A percentile compares a stretch with the other conserved stretches of the same genome.
These are phyloP conservation scores for Neurospora discreta DNA, from an alignment of 495 filamentous ascomycete genomes.

Conservation along the genomic window DNA sequence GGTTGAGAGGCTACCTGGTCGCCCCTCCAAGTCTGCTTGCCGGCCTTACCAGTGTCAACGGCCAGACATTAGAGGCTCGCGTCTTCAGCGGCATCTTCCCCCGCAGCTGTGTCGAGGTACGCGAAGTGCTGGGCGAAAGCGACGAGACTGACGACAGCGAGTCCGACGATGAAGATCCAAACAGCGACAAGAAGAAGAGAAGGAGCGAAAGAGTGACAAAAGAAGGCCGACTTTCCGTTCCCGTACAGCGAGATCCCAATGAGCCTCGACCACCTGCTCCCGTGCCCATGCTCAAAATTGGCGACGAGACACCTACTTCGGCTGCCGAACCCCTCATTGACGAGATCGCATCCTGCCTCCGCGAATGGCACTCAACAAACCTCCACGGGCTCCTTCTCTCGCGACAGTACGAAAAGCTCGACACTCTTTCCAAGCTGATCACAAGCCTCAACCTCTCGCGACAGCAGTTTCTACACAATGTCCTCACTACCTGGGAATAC, in stretches of 20 bases:
- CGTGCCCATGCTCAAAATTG: constrained; percentile 94
- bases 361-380: constrained; percentile 97
- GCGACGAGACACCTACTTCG: constrained; percentile 88
- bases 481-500: constrained; percentile 79
- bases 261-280: constrained; percentile 75
- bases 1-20: constrained; percentile 91
- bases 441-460: constrained; percentile 69
- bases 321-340: constrained; percentile 85
- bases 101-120: constrained; percentile 73
- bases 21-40: constrained; percentile 88
- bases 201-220: constrained; percentile 11
- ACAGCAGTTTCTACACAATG: constrained; percentile 83
- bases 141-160: constrained; percentile 37
- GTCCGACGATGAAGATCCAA: constrained; percentile 17
- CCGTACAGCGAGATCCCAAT: constrained; percentile 41
- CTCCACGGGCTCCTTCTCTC: constrained; percentile 85
- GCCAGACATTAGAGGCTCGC: constrained; percentile 85
- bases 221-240: constrained; percentile 24
- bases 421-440: constrained; percentile 69
- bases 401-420: constrained; percentile 67
- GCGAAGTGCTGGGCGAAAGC: constrained; percentile 58
- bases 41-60: constrained; percentile 82
- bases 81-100: constrained; percentile 98
- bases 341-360: constrained; percentile 89
- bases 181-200: constrained; percentile 20